phyloP scores from a whole-genome alignment of 2,329 filamentous ascomycete species.

The Neurospora crassa region DNA sequence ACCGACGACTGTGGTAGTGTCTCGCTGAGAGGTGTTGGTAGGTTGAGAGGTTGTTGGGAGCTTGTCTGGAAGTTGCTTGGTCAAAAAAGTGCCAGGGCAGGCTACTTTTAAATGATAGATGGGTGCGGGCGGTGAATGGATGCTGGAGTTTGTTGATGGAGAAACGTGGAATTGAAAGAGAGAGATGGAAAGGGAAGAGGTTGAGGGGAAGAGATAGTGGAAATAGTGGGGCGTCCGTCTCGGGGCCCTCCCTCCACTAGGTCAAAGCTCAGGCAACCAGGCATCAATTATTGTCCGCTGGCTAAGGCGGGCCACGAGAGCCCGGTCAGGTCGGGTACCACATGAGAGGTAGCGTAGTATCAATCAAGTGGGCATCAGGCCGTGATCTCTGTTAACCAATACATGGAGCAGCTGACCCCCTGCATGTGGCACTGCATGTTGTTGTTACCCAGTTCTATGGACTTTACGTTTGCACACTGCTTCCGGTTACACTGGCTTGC shows the following conservation, averaged over 20 bases:
- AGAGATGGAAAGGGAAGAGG: conserved; percentile 13
- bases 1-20: conserved; percentile 39
- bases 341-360: not conserved
- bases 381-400: not conserved
- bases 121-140: not conserved
- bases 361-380: not conserved
- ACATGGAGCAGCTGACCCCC: not conserved
- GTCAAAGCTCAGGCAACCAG: conserved; percentile 13
- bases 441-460: not conserved
- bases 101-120: not conserved
- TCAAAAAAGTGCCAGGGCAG: conserved; percentile 11
- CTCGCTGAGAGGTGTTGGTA: conserved; percentile 31
- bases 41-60: conserved; percentile 8
- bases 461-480: not conserved
- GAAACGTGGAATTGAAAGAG: conserved; percentile 15
- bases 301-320: not conserved
- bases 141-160: conserved; percentile 14
- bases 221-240: conserved; percentile 10
- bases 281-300: conserved; percentile 8
- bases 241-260: not conserved
- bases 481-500: not conserved
- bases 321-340: not conserved
- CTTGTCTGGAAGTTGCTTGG: conserved; percentile 4
- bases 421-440: not conserved
- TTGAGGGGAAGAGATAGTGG: conserved; percentile 16